Evolutionary conservation across 108 stramenopile species (phyloP).

Genomic region (Cyclotella kingstonii): DNA sequence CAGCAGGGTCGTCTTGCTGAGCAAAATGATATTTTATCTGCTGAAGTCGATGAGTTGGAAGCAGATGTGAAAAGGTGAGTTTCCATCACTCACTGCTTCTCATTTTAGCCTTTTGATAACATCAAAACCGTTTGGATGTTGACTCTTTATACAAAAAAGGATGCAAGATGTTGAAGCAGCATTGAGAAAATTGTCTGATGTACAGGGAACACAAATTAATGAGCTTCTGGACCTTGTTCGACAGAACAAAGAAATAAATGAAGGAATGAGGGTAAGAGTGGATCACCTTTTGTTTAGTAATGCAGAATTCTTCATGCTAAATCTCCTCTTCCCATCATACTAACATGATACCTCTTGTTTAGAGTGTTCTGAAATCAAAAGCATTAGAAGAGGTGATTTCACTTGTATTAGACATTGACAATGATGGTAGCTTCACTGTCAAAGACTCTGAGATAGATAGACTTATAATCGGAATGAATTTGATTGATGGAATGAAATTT

Average conservation of each 20-base stretch:
- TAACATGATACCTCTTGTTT: too few relatives aligned
- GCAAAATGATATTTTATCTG: constrained; percentile 34
- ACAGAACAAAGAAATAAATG: constrained; percentile 45
- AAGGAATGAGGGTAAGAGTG: constrained; percentile 17
- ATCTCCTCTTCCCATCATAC: too few relatives aligned
- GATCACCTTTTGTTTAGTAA: neutral
- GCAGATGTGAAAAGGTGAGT: constrained; percentile 30
- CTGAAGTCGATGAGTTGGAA: constrained; percentile 42
- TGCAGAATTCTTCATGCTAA: neutral
- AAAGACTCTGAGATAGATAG: constrained; percentile 40
- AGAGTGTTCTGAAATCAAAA: constrained; percentile 24
- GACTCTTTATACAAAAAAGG: constrained; percentile 2
- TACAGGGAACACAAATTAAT: constrained; percentile 37
- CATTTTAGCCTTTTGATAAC: neutral
- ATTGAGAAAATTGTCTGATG: constrained; percentile 19
- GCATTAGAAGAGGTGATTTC: constrained; percentile 35
- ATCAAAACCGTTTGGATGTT: neutral
- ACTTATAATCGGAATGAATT: constrained; percentile 40
- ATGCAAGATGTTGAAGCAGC: constrained; percentile 39
- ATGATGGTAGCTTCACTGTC: constrained; percentile 39
- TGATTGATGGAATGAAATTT: constrained; percentile 41
- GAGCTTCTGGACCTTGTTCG: constrained; percentile 26
- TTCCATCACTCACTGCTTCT: neutral
- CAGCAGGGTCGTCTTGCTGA: constrained; percentile 20
- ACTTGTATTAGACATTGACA: constrained; percentile 38